phyloP scores from a whole-genome alignment of 805 yeast species.

The Jamesozyma hellenica region DNA sequence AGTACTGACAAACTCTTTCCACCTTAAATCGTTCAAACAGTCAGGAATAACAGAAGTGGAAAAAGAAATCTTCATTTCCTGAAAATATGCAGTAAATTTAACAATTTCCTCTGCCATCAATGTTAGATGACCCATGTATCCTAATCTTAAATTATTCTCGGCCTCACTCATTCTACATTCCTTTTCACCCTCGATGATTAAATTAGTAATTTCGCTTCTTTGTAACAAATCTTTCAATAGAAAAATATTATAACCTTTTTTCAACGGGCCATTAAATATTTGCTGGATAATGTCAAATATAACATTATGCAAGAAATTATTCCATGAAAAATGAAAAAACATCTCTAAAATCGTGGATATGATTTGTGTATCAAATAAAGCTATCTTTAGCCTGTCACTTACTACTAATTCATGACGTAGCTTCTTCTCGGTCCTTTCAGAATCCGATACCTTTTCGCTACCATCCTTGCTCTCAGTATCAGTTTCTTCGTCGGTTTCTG shows the following conservation, averaged over 20 bases:
- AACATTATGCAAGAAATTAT: constrained; percentile 75
- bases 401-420: constrained; percentile 49
- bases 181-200: constrained; percentile 56
- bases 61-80: constrained; percentile 26
- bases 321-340: constrained; percentile 72
- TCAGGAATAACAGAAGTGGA: constrained; percentile 18
- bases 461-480: constrained; percentile 3
- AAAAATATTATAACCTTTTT: constrained; percentile 64
- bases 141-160: constrained; percentile 59
- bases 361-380: constrained; percentile 54
- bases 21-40: constrained; percentile 30
- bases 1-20: constrained; percentile 78
- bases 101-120: constrained; percentile 93
- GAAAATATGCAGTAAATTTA: constrained; percentile 52
- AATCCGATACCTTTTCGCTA: constrained; percentile 13
- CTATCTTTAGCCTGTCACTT: constrained; percentile 65
- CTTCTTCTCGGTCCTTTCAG: constrained; percentile 28
- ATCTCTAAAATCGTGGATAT: constrained; percentile 50
- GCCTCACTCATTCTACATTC: constrained; percentile 52
- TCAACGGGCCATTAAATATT: constrained; percentile 62
- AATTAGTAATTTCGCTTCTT: constrained; percentile 46
- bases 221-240: constrained; percentile 53
- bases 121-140: constrained; percentile 94
- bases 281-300: constrained; percentile 79
- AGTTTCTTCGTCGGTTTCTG: constrained; percentile 9